Conservation (phyloP, 345 rosid species). For the Populus davidiana region DNA sequence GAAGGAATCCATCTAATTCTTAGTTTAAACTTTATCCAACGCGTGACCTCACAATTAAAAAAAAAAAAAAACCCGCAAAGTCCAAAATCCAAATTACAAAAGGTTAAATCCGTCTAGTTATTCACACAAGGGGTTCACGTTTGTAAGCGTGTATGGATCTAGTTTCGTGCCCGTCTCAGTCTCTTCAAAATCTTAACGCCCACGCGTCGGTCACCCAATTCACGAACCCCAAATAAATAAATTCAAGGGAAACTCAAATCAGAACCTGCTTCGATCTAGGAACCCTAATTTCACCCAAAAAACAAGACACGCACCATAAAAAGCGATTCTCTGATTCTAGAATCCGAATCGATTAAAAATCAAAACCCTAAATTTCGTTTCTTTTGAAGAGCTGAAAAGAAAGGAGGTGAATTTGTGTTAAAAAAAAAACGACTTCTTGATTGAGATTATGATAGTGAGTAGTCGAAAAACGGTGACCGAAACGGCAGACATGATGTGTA, state of each 20-base stretch:
- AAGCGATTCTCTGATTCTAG: neutral
- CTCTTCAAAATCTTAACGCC: neutral
- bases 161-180: neutral
- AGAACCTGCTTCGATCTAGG: neutral
- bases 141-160: too few species aligned
- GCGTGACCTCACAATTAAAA: neutral
- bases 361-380: neutral
- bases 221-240: neutral
- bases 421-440: neutral
- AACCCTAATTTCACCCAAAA: neutral
- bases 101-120: neutral
- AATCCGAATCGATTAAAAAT: neutral
- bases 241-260: neutral
- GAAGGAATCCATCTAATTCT: neutral
- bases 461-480: slow-evolving; percentile 39
- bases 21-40: neutral
- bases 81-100: neutral
- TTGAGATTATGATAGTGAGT: slow-evolving; percentile 24
- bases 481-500: slow-evolving; percentile 30
- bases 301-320: neutral
- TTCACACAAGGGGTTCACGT: neutral
- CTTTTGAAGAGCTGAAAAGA: neutral
- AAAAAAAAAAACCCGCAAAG: neutral
- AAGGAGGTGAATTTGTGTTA: neutral
- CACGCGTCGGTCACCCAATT: neutral